A percentile compares a stretch with the other conserved stretches of the same genome.
phyloP scores from a whole-genome alignment of 2,329 filamentous ascomycete genomes.

The Scedosporium apiospermum region DNA sequence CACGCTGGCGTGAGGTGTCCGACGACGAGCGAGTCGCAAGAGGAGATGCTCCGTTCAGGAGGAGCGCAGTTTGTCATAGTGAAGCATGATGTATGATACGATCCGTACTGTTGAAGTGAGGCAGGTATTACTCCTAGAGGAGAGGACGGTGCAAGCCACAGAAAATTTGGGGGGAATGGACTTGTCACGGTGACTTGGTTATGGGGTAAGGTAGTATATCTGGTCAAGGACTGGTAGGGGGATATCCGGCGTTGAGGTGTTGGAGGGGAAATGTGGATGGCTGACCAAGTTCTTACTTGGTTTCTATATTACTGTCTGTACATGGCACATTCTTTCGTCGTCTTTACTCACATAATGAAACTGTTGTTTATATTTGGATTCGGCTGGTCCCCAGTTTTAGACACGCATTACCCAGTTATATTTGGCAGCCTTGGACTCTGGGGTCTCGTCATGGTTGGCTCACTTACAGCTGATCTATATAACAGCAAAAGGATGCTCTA shows the following conservation, averaged over 20 bases:
- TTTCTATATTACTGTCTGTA: too few species aligned
- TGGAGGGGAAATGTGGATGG: not conserved
- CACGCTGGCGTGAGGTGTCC: not conserved
- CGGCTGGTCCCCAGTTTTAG: too few species aligned
- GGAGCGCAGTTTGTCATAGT: not conserved
- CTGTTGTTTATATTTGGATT: too few species aligned
- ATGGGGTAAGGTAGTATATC: not conserved
- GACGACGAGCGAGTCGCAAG: constrained; percentile 1
- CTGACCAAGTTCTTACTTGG: too few species aligned
- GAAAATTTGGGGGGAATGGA: not conserved
- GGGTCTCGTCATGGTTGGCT: too few species aligned
- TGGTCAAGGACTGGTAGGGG: not conserved
- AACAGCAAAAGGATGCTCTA: too few species aligned
- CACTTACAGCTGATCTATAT: too few species aligned
- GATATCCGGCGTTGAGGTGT: not conserved
- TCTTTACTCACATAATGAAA: too few species aligned
- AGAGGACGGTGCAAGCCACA: not conserved
- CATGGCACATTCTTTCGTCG: too few species aligned
- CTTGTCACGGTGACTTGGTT: not conserved
- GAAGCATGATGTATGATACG: not conserved
- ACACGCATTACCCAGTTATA: too few species aligned
- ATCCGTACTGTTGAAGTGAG: too few species aligned
- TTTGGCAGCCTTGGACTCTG: too few species aligned
- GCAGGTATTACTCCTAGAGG: not conserved
- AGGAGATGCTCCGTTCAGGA: constrained; percentile 1